These are phyloP conservation scores for Bipolaris oryzae DNA, from an alignment of 2,329 filamentous ascomycete species.

Conservation along the genomic window DNA sequence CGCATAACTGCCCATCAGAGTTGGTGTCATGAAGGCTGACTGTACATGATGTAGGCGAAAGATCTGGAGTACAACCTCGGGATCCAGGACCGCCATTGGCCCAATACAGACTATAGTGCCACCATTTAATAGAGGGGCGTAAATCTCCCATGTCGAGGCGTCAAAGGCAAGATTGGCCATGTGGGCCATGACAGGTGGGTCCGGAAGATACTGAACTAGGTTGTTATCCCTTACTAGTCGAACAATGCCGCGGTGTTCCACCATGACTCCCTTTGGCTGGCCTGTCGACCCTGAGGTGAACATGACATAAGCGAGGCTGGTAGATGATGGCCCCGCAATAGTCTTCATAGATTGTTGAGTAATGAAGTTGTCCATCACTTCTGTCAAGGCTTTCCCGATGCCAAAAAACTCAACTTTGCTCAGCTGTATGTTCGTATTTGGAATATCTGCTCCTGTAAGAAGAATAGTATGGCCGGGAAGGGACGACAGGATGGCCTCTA, in stretches of 20 bases:
- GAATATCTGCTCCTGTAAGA: slow-evolving; percentile 29
- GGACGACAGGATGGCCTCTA: slow-evolving; percentile 40
- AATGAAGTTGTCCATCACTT: slow-evolving; percentile 32
- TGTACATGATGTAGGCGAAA: background rate
- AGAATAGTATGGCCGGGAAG: slow-evolving; percentile 54
- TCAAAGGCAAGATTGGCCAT: slow-evolving; percentile 5
- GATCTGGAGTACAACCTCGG: background rate
- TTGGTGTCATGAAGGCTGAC: slow-evolving; percentile 1
- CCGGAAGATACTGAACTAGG: slow-evolving; percentile 12
- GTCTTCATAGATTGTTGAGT: slow-evolving; percentile 20
- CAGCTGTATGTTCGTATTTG: background rate
- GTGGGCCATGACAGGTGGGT: slow-evolving; percentile 50
- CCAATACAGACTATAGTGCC: slow-evolving; percentile 52
- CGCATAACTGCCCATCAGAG: background rate
- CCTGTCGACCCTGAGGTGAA: slow-evolving; percentile 55
- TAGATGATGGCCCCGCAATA: slow-evolving; percentile 25
- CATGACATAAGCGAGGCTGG: slow-evolving; percentile 62
- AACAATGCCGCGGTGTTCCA: slow-evolving; percentile 63
- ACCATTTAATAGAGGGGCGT: slow-evolving; percentile 62
- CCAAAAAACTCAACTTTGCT: background rate
- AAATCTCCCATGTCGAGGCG: slow-evolving; percentile 59
- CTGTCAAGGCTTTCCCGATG: slow-evolving; percentile 35
- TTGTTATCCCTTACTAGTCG: slow-evolving; percentile 22
- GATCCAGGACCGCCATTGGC: background rate
- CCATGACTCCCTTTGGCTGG: slow-evolving; percentile 63